Evolutionary conservation across 2,329 filamentous ascomycete genomes (phyloP).

Genomic region (Dactylonectria estremocensis): DNA sequence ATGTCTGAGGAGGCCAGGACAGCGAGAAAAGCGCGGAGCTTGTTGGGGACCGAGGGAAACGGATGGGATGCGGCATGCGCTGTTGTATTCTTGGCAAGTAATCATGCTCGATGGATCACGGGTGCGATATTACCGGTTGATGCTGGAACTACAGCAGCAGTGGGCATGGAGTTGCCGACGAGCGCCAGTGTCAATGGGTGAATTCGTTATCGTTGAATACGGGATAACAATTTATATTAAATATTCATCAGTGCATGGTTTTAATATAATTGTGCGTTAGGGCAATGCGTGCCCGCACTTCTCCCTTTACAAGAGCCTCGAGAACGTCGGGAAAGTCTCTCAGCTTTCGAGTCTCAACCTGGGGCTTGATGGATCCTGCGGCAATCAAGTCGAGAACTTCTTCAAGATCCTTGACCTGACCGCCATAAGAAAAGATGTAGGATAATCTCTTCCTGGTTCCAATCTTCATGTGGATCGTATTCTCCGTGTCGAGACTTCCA

Average conservation of each 20-base stretch:
- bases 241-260: not conserved
- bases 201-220: not conserved
- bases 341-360: conserved; percentile 34
- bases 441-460: conserved; percentile 59
- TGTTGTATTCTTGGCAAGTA: conserved; percentile 57
- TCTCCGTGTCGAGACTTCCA: conserved; percentile 56
- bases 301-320: conserved; percentile 14
- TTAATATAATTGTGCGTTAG: conserved; percentile 27
- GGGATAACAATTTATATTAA: not conserved
- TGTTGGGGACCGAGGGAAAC: conserved; percentile 60
- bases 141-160: conserved; percentile 55
- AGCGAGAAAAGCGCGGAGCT: conserved; percentile 55
- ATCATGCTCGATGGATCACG: conserved; percentile 62
- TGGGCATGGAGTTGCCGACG: conserved; percentile 40
- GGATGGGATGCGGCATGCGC: conserved; percentile 61
- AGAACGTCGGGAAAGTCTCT: conserved; percentile 34
- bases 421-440: conserved; percentile 61
- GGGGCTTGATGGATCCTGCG: conserved; percentile 25
- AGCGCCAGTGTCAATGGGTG: conserved; percentile 48
- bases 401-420: conserved; percentile 57
- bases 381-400: conserved; percentile 47
- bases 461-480: conserved; percentile 61
- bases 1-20: conserved; percentile 59
- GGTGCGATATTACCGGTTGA: conserved; percentile 59
- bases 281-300: conserved; percentile 25